Evolutionary conservation across 371 early-diverging fungal genomes (phyloP), one percentile per base, ranked within the genome.

Genomic region (Syncephalastrum racemosum): DNA sequence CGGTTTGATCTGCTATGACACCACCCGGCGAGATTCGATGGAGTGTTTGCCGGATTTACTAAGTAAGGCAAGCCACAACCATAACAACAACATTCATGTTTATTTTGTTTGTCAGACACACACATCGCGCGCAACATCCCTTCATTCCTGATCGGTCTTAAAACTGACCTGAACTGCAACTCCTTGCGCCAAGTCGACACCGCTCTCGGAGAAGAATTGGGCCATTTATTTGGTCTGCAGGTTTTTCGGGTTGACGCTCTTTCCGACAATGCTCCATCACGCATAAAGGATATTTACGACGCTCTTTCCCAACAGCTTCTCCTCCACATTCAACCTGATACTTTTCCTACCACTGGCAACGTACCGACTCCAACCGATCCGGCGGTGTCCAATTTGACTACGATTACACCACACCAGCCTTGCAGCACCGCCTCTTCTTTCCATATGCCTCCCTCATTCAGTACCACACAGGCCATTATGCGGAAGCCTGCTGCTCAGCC

Each of bases 1-100:
- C 46, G 68, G 67, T 8, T 53, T 76, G 22, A 66, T 73, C 36
- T 76, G 77, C 45, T 76, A 73, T 58, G 76, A 76, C 27, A 56
- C 64, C 40, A 61, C 66, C 2, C 60, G 67, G 54, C 55, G 52
- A 39, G 63, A 62, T 36, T 70, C 71, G 15, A 51, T 71, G 52
- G 70, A 69, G 41, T 65, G 66, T 41, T 53, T 71, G 50, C 67
- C 67, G 15, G 69, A 73, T 60, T 54, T 76, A 54, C 63, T 68
- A 49, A 64, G 77, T 73, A 73, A 58, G 60, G 53, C 58, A 43
- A 44, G 50, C 54, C 46, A 52, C 41, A 31, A 46, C 48, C 39
- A 50, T 56, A 40, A 47, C 23, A 48, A 23, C 40, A 40, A 50
- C 46, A 50, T 25, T 47, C 15, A 31, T 51, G 13, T 23, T 43